These are phyloP conservation scores for Macrocybe gigantea DNA, from an alignment of 768 basidiomycete genomes.

Conservation along the genomic window DNA sequence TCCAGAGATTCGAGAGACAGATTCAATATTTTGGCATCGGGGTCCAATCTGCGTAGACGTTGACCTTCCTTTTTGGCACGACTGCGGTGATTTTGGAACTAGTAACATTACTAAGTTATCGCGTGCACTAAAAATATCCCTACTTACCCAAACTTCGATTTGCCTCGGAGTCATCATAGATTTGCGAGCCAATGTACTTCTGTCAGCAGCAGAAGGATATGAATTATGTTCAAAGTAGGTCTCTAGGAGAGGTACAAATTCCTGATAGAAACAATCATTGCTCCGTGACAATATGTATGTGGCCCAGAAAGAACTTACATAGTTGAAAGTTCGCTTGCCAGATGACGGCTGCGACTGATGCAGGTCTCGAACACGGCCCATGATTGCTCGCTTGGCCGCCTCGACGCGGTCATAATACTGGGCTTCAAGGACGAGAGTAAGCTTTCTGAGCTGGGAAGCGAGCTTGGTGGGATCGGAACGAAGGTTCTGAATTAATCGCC, in stretches of 20 bases:
- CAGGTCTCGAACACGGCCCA: no score
- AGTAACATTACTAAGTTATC: background rate
- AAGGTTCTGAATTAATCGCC: no score
- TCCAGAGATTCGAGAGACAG: slow-evolving; percentile 14
- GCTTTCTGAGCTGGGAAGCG: no score
- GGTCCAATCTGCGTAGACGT: slow-evolving; percentile 11
- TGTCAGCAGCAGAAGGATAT: slow-evolving; percentile 38
- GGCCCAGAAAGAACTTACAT: no score
- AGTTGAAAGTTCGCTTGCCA: no score
- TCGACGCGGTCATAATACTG: no score
- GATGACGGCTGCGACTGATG: no score
- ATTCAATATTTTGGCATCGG: slow-evolving; percentile 14
- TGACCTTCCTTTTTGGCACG: slow-evolving; percentile 27
- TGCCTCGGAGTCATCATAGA: slow-evolving; percentile 37
- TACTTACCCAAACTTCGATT: slow-evolving; percentile 50
- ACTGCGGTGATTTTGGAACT: slow-evolving; percentile 54
- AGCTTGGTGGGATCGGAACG: no score
- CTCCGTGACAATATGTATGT: no score
- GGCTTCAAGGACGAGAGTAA: no score
- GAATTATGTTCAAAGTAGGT: slow-evolving; percentile 42
- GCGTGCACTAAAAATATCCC: background rate
- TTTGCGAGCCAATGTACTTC: slow-evolving; percentile 32
- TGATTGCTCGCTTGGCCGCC: no score
- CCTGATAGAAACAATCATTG: no score
- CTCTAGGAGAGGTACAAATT: slow-evolving; percentile 40